Evolutionary conservation across 345 rosid species (phyloP).

Genomic region (Camelina laxa): DNA sequence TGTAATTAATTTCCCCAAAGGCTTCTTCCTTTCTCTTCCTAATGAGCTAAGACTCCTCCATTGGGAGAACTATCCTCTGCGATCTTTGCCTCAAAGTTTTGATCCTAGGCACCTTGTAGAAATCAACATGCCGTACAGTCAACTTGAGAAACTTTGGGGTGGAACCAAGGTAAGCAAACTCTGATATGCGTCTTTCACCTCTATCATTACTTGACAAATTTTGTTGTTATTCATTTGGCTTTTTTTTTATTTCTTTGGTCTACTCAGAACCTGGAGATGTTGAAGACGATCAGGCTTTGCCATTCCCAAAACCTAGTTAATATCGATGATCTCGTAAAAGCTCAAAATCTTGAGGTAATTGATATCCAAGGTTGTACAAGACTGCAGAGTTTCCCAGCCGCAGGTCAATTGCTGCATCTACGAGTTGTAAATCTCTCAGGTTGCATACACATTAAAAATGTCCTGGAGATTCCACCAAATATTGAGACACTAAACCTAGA

Average conservation of each 20-base stretch:
- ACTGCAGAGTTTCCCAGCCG: background rate
- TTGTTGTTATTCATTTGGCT: background rate
- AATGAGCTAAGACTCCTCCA: constrained; percentile 24
- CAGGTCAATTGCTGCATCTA: background rate
- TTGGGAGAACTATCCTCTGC: constrained; percentile 28
- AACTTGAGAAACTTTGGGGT: constrained; percentile 25
- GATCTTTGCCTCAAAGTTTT: constrained; percentile 4
- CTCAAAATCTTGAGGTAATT: constrained; percentile 7
- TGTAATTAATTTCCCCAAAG: background rate
- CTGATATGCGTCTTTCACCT: background rate
- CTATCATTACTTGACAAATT: background rate
- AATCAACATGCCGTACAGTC: constrained; percentile 11
- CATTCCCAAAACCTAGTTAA: constrained; percentile 3
- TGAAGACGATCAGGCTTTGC: background rate
- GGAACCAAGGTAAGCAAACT: constrained; percentile 9
- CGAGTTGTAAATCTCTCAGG: constrained; percentile 25
- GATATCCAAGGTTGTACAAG: constrained; percentile 13
- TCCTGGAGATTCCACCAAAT: constrained; percentile 8
- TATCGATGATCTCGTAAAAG: background rate
- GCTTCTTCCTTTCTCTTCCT: background rate
- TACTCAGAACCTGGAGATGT: background rate
- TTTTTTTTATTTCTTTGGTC: background rate
- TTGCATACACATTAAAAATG: background rate
- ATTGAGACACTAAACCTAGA: constrained; percentile 1
- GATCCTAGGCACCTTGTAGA: constrained; percentile 16